Conservation (phyloP, 306 rosid genomes). For the Mimosa pudica region DNA sequence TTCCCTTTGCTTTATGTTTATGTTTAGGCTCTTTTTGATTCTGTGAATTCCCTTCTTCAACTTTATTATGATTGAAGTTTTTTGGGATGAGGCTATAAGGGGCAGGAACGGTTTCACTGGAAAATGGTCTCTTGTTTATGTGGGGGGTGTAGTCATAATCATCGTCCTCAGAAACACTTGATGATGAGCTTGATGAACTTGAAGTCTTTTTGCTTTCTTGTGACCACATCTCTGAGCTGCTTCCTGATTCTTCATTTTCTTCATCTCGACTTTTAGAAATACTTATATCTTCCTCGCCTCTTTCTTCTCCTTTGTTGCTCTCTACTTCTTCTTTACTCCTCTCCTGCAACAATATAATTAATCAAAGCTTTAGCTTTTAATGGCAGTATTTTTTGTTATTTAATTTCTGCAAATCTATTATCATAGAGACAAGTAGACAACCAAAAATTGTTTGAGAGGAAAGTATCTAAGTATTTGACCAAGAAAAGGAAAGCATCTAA, state of each 20-base stretch:
- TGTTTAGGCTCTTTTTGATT: slow-evolving; percentile 32
- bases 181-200: slow-evolving; percentile 45
- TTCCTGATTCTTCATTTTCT: slow-evolving; percentile 45
- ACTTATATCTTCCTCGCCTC: slow-evolving; percentile 27
- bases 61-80: slow-evolving; percentile 12
- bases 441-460: too few species aligned
- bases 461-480: too few species aligned
- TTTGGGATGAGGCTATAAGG: slow-evolving; percentile 60
- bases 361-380: background rate
- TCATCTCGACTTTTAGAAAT: slow-evolving; percentile 53
- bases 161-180: slow-evolving; percentile 57
- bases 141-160: slow-evolving; percentile 12
- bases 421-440: too few species aligned
- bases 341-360: slow-evolving; percentile 36
- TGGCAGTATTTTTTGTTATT: background rate
- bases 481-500: too few species aligned
- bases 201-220: slow-evolving; percentile 39
- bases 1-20: too few species aligned
- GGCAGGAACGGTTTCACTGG: slow-evolving; percentile 49
- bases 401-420: background rate
- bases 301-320: slow-evolving; percentile 25
- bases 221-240: slow-evolving; percentile 49
- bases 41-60: background rate
- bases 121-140: slow-evolving; percentile 39
- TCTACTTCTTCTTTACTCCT: slow-evolving; percentile 26